phyloP scores from a whole-genome alignment of 129 eudicot species.

The Silybum marianum region DNA sequence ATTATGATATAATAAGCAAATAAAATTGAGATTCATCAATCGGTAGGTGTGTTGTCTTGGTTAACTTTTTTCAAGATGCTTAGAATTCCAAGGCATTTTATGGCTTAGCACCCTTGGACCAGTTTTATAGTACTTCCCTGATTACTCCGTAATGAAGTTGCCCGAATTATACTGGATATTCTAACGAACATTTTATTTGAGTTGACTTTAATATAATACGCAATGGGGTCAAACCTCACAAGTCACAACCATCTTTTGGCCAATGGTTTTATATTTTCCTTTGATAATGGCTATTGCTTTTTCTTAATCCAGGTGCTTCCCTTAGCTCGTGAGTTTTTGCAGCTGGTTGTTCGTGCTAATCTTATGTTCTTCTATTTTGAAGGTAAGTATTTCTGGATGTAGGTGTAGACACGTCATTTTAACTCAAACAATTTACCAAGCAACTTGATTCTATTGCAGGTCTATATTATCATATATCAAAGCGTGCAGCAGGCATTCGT shows the following conservation, averaged over 20 bases:
- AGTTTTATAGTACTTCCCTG: background rate
- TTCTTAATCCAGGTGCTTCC: conserved; percentile 73
- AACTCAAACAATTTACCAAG: conserved; percentile 1
- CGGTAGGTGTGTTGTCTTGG: background rate
- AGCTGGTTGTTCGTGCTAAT: conserved; percentile 86
- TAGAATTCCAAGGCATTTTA: background rate
- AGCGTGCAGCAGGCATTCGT: conserved; percentile 97
- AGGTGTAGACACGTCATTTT: background rate
- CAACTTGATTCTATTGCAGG: conserved; percentile 48
- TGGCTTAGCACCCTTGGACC: too few species aligned
- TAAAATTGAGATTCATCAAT: background rate
- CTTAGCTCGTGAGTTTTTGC: conserved; percentile 75
- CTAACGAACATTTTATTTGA: background rate
- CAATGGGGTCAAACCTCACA: background rate
- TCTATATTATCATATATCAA: conserved; percentile 90
- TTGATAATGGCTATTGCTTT: background rate
- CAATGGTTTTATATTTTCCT: background rate
- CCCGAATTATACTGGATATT: background rate
- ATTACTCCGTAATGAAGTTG: background rate
- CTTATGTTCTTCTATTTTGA: conserved; percentile 98
- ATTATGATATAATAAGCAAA: background rate
- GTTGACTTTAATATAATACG: background rate
- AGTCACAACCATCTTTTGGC: background rate
- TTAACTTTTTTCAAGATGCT: background rate
- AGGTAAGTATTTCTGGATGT: conserved; percentile 50